Conservation (phyloP, 2,329 filamentous ascomycete genomes). For the Cytospora schulzeri region DNA sequence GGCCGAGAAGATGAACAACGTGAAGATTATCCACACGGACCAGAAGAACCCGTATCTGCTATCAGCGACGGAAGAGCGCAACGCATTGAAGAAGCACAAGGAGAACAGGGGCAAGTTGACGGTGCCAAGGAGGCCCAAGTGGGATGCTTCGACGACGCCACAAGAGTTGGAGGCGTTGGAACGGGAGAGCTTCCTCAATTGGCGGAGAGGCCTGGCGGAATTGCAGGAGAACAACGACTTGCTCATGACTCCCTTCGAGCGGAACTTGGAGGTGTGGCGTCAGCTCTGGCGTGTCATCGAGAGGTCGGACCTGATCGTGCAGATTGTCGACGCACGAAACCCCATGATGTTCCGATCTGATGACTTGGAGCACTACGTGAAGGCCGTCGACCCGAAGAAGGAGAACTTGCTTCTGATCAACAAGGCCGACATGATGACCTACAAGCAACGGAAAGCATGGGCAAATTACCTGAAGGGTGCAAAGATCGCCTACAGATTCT, state of each 20-base stretch:
- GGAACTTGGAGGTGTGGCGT: slow-evolving; percentile 96
- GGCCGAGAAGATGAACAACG: slow-evolving; percentile 97
- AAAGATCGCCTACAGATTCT: slow-evolving; percentile 90
- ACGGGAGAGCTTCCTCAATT: slow-evolving; percentile 78
- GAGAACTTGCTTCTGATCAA: slow-evolving; percentile 92
- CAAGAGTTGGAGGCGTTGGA: slow-evolving; percentile 79
- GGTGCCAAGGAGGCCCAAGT: slow-evolving; percentile 85
- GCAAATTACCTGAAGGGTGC: slow-evolving; percentile 81
- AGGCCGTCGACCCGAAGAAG: slow-evolving; percentile 86
- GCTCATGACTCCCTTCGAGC: slow-evolving; percentile 96
- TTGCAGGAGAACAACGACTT: slow-evolving; percentile 92
- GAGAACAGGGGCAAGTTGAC: slow-evolving; percentile 78
- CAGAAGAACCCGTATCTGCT: slow-evolving; percentile 95
- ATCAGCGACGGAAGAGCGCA: slow-evolving; percentile 80
- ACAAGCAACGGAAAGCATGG: slow-evolving; percentile 80
- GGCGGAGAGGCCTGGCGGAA: slow-evolving; percentile 88
- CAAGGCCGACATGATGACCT: slow-evolving; percentile 99
- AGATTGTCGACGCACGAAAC: slow-evolving; percentile 97
- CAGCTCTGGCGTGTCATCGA: slow-evolving; percentile 98
- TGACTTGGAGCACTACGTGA: slow-evolving; percentile 91
- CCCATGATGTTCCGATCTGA: slow-evolving; percentile 92
- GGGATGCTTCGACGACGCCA: slow-evolving; percentile 84
- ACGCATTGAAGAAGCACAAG: slow-evolving; percentile 77
- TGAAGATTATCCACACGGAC: slow-evolving; percentile 97
- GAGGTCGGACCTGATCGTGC: slow-evolving; percentile 90